These are phyloP conservation scores for Debaryomyces nepalensis DNA, from an alignment of 1,139 yeast genomes.

Conservation along the genomic window DNA sequence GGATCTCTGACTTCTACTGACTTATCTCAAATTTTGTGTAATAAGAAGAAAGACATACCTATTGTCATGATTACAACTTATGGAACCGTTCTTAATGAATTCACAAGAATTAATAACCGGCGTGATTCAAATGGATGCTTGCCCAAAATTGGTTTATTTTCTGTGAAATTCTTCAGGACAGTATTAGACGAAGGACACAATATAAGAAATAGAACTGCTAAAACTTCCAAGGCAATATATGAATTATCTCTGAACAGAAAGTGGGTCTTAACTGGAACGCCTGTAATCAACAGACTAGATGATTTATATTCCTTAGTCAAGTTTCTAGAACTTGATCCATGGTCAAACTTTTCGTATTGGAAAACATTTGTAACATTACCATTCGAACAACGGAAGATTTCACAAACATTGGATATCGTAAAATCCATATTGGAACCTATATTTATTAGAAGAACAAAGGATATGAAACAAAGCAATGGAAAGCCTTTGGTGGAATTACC, in stretches of 20 bases:
- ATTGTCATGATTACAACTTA: conserved; percentile 83
- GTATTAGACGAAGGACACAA: conserved; percentile 93
- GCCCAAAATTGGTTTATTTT: conserved; percentile 60
- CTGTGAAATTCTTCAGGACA: conserved; percentile 76
- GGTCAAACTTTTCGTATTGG: conserved; percentile 91
- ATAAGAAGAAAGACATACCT: conserved; percentile 52
- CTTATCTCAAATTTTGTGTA: conserved; percentile 48
- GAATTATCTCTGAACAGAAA: conserved; percentile 65
- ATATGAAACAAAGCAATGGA: conserved; percentile 78
- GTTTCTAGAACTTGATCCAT: conserved; percentile 80
- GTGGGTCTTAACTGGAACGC: conserved; percentile 95
- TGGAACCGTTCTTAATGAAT: conserved; percentile 84
- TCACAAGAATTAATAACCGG: conserved; percentile 43
- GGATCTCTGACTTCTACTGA: conserved; percentile 64
- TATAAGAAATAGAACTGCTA: conserved; percentile 79
- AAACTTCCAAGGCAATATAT: conserved; percentile 80
- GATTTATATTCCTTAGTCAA: conserved; percentile 81
- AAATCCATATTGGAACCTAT: conserved; percentile 86
- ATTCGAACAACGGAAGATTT: conserved; percentile 71
- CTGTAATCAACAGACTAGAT: conserved; percentile 86
- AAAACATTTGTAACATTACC: conserved; percentile 84
- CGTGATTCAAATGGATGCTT: conserved; percentile 36
- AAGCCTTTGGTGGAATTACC: conserved; percentile 78
- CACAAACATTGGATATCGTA: conserved; percentile 78
- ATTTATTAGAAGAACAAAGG: conserved; percentile 81